phyloP scores from a whole-genome alignment of 371 early-diverging fungal genomes.

The Lichtheimia corymbifera region DNA sequence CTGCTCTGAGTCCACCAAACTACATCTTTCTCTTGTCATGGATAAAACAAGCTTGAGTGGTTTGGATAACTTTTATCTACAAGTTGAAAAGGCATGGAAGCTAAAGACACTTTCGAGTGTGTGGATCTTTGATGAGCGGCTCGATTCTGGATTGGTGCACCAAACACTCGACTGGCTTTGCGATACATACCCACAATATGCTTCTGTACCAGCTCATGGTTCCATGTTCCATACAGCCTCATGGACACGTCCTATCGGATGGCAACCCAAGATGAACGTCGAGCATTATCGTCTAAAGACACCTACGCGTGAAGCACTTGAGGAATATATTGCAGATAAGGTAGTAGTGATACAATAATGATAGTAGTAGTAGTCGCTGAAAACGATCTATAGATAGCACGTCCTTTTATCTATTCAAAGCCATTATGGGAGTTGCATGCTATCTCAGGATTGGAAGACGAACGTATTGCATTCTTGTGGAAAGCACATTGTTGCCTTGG shows the following conservation, averaged over 20 bases:
- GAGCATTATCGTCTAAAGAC: slow-evolving; percentile 21
- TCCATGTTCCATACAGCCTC: slow-evolving; percentile 20
- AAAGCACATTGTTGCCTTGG: slow-evolving; percentile 39
- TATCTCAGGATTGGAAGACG: slow-evolving; percentile 30
- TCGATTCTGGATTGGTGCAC: slow-evolving; percentile 17
- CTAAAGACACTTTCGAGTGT: slow-evolving; percentile 34
- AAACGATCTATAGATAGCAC: slow-evolving; percentile 12
- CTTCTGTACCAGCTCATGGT: slow-evolving; percentile 18
- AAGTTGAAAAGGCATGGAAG: slow-evolving; percentile 30
- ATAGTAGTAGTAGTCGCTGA: too few relatives aligned
- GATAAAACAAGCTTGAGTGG: slow-evolving; percentile 10
- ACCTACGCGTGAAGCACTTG: slow-evolving; percentile 21
- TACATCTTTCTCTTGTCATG: too few relatives aligned
- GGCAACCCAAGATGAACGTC: slow-evolving; percentile 22
- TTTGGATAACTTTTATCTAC: slow-evolving; percentile 33
- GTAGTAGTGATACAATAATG: too few relatives aligned
- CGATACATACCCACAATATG: slow-evolving; percentile 25
- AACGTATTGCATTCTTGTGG: slow-evolving; percentile 35
- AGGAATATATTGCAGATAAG: slow-evolving; percentile 26
- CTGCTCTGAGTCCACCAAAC: too few relatives aligned
- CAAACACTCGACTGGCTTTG: slow-evolving; percentile 23
- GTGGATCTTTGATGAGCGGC: slow-evolving; percentile 30
- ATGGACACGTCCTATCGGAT: slow-evolving; percentile 22
- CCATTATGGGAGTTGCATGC: slow-evolving; percentile 40
- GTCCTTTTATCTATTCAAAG: slow-evolving; percentile 30